Evolutionary conservation across 202 grass and related monocot genomes (phyloP).

Genomic region (Dendrocalamus latiflorus): DNA sequence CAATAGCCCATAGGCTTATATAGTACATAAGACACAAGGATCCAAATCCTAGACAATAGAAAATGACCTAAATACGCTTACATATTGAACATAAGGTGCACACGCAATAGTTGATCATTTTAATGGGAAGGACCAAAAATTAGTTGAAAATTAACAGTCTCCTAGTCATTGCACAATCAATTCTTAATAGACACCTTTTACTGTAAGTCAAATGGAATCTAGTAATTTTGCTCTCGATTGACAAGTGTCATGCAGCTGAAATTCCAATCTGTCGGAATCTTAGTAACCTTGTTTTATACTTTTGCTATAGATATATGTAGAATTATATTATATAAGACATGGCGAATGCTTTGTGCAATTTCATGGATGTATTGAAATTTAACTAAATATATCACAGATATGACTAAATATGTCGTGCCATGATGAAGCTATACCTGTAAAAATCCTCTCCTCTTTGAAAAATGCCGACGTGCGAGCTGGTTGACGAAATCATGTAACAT

Average conservation of each 20-base stretch:
- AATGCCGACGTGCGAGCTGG: not conserved
- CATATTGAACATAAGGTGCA: not conserved
- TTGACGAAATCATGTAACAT: constrained; percentile 21
- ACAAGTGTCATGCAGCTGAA: not conserved
- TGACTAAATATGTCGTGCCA: not conserved
- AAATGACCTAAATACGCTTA: too few relatives aligned
- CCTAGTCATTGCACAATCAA: not conserved
- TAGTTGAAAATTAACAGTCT: not conserved
- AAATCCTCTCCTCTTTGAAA: not conserved
- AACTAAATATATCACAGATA: not conserved
- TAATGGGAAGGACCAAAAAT: not conserved
- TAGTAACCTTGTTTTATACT: not conserved
- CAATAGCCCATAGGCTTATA: too few relatives aligned
- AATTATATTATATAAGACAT: not conserved
- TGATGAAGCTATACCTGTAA: not conserved
- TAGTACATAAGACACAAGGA: too few relatives aligned
- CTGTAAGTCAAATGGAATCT: not conserved
- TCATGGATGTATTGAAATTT: not conserved
- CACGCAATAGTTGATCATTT: not conserved
- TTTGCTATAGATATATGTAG: not conserved
- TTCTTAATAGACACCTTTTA: not conserved
- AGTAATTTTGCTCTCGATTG: not conserved
- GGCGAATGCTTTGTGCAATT: not conserved
- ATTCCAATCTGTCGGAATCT: not conserved
- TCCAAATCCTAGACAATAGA: too few relatives aligned